Conservation (phyloP, 1,284 basidiomycete genomes). For the Ceratobasidium papillatum region DNA sequence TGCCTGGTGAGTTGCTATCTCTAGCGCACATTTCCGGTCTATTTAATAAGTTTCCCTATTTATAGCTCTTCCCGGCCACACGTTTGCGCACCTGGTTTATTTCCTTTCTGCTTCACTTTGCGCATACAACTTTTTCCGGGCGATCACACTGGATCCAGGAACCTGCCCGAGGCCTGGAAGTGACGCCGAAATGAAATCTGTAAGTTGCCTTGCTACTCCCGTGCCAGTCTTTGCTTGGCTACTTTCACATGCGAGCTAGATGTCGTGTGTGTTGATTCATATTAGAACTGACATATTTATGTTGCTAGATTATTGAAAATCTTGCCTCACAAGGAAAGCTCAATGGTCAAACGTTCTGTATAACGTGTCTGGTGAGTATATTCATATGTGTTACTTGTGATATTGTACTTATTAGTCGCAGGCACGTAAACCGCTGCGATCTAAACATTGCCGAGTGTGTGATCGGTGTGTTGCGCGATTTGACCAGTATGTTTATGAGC, state of each 20-base stretch:
- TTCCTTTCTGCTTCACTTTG: slow-evolving; percentile 77
- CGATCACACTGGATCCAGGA: slow-evolving; percentile 91
- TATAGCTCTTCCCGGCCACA: slow-evolving; percentile 76
- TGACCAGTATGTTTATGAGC: slow-evolving; percentile 76
- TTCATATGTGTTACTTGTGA: not conserved
- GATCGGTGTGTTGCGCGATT: slow-evolving; percentile 88
- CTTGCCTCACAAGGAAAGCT: slow-evolving; percentile 86
- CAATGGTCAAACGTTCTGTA: slow-evolving; percentile 96
- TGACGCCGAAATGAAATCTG: slow-evolving; percentile 84
- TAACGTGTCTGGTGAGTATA: slow-evolving; percentile 82
- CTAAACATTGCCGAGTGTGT: slow-evolving; percentile 94
- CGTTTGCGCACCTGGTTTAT: slow-evolving; percentile 79
- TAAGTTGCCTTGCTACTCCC: slow-evolving; percentile 56
- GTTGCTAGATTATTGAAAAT: slow-evolving; percentile 80
- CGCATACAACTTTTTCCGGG: slow-evolving; percentile 88
- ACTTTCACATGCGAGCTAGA: not conserved
- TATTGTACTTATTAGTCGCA: slow-evolving; percentile 48
- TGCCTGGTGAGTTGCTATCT: slow-evolving; percentile 61
- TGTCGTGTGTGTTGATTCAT: not conserved
- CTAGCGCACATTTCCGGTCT: not conserved
- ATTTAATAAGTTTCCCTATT: slow-evolving; percentile 48
- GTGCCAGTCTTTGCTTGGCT: not conserved
- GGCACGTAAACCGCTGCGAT: slow-evolving; percentile 90
- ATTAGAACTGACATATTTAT: not conserved
- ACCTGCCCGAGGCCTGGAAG: slow-evolving; percentile 80